phyloP scores from a whole-genome alignment of 192 early-diverging fungal genomes.

The Backusella tarrabulga region DNA sequence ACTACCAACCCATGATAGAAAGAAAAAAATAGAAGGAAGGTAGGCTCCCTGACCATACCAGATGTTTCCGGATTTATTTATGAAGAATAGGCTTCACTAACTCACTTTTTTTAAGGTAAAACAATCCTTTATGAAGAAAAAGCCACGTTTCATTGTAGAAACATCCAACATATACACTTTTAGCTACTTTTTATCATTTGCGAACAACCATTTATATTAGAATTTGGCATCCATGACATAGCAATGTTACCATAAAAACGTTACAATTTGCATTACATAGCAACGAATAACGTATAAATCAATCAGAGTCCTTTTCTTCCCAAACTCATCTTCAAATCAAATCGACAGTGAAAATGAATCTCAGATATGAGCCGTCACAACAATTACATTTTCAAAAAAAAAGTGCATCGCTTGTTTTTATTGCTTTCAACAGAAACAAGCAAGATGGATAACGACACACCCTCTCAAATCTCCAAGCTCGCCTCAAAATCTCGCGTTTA shows the following conservation, averaged over 20 bases:
- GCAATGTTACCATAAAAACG: too few relatives aligned
- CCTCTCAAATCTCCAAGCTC: constrained; percentile 19
- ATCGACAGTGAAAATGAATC: background rate
- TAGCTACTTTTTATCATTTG: too few relatives aligned
- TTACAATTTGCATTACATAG: too few relatives aligned
- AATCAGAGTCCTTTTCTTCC: too few relatives aligned
- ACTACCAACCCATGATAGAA: constrained; percentile 85
- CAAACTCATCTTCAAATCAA: too few relatives aligned
- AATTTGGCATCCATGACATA: too few relatives aligned
- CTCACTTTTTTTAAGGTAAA: too few relatives aligned
- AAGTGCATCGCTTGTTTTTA: background rate
- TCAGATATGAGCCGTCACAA: background rate
- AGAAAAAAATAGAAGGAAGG: constrained; percentile 14
- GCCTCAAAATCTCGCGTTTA: constrained; percentile 55
- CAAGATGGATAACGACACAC: constrained; percentile 11
- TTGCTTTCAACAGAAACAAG: background rate
- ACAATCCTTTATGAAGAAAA: too few relatives aligned
- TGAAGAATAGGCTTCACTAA: background rate
- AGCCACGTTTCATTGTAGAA: too few relatives aligned
- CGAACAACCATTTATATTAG: too few relatives aligned
- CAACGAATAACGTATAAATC: too few relatives aligned
- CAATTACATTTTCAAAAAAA: background rate
- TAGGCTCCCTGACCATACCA: constrained; percentile 58
- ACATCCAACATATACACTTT: too few relatives aligned
- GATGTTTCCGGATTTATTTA: constrained; percentile 45